Evolutionary conservation across 1,284 basidiomycete species (phyloP).

Genomic region (Sanguinoderma infundibulare): DNA sequence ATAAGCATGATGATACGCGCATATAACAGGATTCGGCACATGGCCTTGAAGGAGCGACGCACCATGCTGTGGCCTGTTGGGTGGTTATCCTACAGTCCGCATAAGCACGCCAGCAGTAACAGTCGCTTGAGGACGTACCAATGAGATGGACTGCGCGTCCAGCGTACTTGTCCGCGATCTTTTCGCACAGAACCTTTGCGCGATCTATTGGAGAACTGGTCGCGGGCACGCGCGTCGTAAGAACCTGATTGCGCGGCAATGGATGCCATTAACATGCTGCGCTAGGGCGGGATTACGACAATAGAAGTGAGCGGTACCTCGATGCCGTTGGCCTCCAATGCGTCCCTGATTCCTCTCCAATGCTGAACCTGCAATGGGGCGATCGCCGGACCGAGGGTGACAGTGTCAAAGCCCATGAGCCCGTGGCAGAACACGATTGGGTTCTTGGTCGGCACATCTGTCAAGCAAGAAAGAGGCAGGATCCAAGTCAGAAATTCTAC

Average conservation of each 20-base stretch:
- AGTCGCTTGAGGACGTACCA: slow-evolving; percentile 45
- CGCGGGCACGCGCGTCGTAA: slow-evolving; percentile 92
- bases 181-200: slow-evolving; percentile 84
- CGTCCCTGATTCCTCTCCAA: slow-evolving; percentile 95
- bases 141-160: slow-evolving; percentile 88
- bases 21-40: not conserved
- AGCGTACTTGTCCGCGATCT: slow-evolving; percentile 79
- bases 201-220: slow-evolving; percentile 87
- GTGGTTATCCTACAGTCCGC: slow-evolving; percentile 28
- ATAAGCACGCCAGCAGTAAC: slow-evolving; percentile 34
- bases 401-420: slow-evolving; percentile 85
- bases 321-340: slow-evolving; percentile 85
- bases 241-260: slow-evolving; percentile 45
- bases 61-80: slow-evolving; percentile 87
- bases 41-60: slow-evolving; percentile 21
- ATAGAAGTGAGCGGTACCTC: slow-evolving; percentile 43
- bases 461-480: not conserved
- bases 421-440: slow-evolving; percentile 96
- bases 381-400: slow-evolving; percentile 73
- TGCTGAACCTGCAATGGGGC: slow-evolving; percentile 87
- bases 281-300: not conserved
- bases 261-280: not conserved
- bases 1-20: slow-evolving; percentile 2
- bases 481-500: not conserved
- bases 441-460: slow-evolving; percentile 77